Conservation (phyloP, 805 yeast species). For the Dipodascopsis tothii region DNA sequence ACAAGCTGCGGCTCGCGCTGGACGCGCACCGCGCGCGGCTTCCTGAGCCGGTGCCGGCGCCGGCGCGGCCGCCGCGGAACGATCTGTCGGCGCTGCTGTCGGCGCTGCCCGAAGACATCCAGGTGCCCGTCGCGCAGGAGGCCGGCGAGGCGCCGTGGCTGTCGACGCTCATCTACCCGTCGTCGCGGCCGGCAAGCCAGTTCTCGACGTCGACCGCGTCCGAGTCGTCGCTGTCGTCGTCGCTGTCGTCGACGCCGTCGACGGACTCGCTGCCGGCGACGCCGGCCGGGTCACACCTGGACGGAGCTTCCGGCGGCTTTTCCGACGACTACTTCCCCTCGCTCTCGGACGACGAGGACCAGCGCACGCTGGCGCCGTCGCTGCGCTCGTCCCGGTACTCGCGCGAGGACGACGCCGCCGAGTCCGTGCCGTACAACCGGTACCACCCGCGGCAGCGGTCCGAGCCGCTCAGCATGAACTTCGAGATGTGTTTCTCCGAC, state of each 20-base stretch:
- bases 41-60: too few species aligned
- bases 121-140: not conserved
- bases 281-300: too few species aligned
- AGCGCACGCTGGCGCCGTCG: too few species aligned
- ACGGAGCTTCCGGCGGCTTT: too few species aligned
- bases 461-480: conserved; percentile 9
- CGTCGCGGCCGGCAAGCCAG: too few species aligned
- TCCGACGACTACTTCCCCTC: too few species aligned
- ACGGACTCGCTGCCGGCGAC: not conserved
- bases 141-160: not conserved
- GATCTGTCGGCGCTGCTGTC: not conserved
- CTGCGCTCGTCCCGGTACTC: too few species aligned
- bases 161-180: not conserved
- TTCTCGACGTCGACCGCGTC: not conserved
- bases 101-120: not conserved
- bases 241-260: not conserved
- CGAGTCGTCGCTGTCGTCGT: not conserved
- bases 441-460: conserved; percentile 9
- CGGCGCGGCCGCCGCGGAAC: too few species aligned
- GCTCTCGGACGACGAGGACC: too few species aligned
- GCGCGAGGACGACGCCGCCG: too few species aligned
- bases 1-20: too few species aligned
- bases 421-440: not conserved
- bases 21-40: too few species aligned
- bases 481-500: conserved; percentile 4